These are phyloP conservation scores for Fragaria vesca DNA, from an alignment of 306 rosid species.

Conservation along the genomic window DNA sequence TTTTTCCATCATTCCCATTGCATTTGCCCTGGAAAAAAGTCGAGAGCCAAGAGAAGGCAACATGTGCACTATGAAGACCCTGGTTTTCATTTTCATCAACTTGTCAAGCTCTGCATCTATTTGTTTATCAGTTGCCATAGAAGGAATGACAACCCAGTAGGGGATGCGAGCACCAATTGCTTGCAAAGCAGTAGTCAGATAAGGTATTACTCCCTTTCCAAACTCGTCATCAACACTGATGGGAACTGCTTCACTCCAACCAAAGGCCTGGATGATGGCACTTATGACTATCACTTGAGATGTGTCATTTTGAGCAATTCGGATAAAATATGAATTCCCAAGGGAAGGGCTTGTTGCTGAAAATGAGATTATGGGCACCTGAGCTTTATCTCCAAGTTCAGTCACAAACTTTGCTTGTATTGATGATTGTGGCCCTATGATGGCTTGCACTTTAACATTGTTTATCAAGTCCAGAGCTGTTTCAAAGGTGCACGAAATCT, in stretches of 20 bases:
- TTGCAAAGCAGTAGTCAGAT: conserved; percentile 44
- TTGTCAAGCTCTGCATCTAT: conserved; percentile 43
- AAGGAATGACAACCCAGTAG: conserved; percentile 35
- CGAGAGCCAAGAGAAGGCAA: conserved; percentile 23
- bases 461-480: conserved; percentile 34
- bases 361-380: conserved; percentile 48
- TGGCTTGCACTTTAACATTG: conserved; percentile 33
- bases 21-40: conserved; percentile 36
- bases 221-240: conserved; percentile 42
- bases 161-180: conserved; percentile 26
- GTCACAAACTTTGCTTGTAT: conserved; percentile 46
- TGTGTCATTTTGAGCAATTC: conserved; percentile 37
- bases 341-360: conserved; percentile 59
- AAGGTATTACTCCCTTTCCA: conserved; percentile 48
- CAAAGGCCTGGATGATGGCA: conserved; percentile 36
- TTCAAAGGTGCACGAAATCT: not conserved
- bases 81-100: conserved; percentile 42
- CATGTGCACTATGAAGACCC: conserved; percentile 66
- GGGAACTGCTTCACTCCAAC: conserved; percentile 52
- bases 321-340: conserved; percentile 47
- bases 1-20: conserved; percentile 51
- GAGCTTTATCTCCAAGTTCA: conserved; percentile 45
- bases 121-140: conserved; percentile 28
- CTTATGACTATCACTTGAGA: conserved; percentile 42
- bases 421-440: conserved; percentile 51